These are phyloP conservation scores for Clonostachys solani DNA, from an alignment of 2,329 filamentous ascomycete species.

Conservation along the genomic window DNA sequence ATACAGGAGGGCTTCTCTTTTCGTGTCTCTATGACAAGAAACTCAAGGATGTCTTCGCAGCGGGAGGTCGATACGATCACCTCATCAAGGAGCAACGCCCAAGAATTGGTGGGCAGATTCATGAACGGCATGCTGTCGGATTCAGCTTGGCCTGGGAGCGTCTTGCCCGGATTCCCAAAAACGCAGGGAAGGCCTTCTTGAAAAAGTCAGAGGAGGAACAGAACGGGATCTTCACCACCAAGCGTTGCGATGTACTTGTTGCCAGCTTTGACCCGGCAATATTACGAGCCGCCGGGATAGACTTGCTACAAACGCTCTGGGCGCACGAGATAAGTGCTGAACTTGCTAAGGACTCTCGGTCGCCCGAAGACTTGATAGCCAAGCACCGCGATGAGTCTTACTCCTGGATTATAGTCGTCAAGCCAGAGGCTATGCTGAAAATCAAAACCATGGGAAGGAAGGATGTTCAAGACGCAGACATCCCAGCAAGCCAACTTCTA, in stretches of 20 bases:
- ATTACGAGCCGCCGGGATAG: constrained; percentile 71
- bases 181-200: constrained; percentile 52
- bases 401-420: constrained; percentile 85
- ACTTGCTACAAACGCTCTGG: constrained; percentile 77
- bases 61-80: constrained; percentile 88
- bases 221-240: constrained; percentile 54
- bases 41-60: constrained; percentile 81
- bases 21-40: constrained; percentile 87
- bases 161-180: constrained; percentile 62
- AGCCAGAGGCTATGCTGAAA: constrained; percentile 72
- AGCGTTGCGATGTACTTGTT: constrained; percentile 82
- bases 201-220: constrained; percentile 66
- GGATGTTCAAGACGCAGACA: constrained; percentile 70
- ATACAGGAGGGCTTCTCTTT: constrained; percentile 79
- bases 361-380: constrained; percentile 73
- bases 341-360: constrained; percentile 73
- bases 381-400: constrained; percentile 75
- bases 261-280: constrained; percentile 79
- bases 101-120: constrained; percentile 55
- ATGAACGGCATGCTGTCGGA: constrained; percentile 79
- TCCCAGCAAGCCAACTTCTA: constrained; percentile 69
- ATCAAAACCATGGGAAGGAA: constrained; percentile 74
- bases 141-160: constrained; percentile 89
- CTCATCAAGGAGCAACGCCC: constrained; percentile 81
- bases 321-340: constrained; percentile 82